phyloP scores from a whole-genome alignment of 805 yeast species.

The Lipomyces mesembrius region DNA sequence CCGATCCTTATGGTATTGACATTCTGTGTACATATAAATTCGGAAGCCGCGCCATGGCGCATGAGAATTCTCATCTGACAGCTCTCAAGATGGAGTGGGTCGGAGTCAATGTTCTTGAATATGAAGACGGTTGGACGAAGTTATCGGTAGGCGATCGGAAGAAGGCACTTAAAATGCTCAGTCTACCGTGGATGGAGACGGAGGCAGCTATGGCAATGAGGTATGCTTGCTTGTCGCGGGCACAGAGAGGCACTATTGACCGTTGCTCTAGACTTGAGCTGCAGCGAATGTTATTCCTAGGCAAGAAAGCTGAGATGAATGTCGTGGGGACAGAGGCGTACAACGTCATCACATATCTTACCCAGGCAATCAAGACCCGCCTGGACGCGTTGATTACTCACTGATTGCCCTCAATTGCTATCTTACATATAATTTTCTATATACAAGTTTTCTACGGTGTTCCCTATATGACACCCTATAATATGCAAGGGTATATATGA shows the following conservation, averaged over 20 bases:
- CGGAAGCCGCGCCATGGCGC: constrained; percentile 35
- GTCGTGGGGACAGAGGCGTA: constrained; percentile 41
- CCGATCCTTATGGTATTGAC: constrained; percentile 67
- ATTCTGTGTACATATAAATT: constrained; percentile 51
- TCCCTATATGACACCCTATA: background rate
- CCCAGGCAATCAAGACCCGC: constrained; percentile 1
- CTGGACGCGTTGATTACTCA: background rate
- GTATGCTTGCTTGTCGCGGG: background rate
- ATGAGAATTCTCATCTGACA: constrained; percentile 25
- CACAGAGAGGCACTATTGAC: background rate
- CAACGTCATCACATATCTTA: constrained; percentile 36
- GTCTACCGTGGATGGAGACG: constrained; percentile 15
- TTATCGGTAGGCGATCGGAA: constrained; percentile 44
- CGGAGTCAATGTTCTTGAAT: constrained; percentile 54
- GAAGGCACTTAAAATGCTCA: constrained; percentile 44
- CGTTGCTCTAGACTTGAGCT: constrained; percentile 51
- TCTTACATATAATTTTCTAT: background rate
- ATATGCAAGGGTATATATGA: no score
- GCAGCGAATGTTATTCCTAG: constrained; percentile 57
- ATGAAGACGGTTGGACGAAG: constrained; percentile 44
- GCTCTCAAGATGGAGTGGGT: constrained; percentile 41
- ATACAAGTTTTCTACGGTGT: background rate
- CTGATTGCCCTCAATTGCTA: background rate
- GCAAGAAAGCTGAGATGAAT: constrained; percentile 64
- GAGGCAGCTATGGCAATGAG: constrained; percentile 23